Evolutionary conservation across 2,329 filamentous ascomycete species (phyloP).

Genomic region (Trichoderma breve): DNA sequence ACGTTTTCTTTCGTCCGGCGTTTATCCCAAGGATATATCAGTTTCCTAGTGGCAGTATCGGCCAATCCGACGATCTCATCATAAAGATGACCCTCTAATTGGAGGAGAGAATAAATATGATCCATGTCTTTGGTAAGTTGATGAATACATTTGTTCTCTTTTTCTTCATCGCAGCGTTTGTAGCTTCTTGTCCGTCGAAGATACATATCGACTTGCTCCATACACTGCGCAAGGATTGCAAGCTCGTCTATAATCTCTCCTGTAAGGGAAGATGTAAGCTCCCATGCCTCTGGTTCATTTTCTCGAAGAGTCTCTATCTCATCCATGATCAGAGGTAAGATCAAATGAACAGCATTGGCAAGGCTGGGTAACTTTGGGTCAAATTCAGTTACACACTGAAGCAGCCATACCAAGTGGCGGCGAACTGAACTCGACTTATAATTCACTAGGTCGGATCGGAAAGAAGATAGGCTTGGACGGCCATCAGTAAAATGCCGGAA

Average conservation of each 20-base stretch:
- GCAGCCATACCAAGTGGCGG: conserved; percentile 36
- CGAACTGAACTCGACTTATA: background rate
- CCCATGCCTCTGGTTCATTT: conserved; percentile 34
- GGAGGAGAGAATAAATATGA: background rate
- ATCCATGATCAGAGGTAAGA: conserved; percentile 41
- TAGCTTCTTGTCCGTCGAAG: conserved; percentile 49
- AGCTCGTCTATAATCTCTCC: conserved; percentile 42
- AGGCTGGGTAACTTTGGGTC: background rate
- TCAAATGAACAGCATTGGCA: background rate
- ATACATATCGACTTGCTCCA: conserved; percentile 45
- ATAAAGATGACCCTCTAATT: background rate
- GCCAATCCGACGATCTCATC: conserved; percentile 25
- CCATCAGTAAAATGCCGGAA: conserved; percentile 14
- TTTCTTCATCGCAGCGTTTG: conserved; percentile 30
- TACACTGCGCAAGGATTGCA: conserved; percentile 44
- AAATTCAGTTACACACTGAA: conserved; percentile 22
- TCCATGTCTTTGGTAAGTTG: background rate
- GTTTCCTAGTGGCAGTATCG: conserved; percentile 39
- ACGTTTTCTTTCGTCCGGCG: conserved; percentile 45
- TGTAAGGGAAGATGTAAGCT: conserved; percentile 39
- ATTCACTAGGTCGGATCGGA: background rate
- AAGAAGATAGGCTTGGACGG: background rate
- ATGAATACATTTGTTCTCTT: background rate
- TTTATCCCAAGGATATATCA: conserved; percentile 45
- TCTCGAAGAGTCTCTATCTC: conserved; percentile 47